These are phyloP conservation scores for Flaveria robusta DNA, from an alignment of 129 eudicot species.

Conservation along the genomic window DNA sequence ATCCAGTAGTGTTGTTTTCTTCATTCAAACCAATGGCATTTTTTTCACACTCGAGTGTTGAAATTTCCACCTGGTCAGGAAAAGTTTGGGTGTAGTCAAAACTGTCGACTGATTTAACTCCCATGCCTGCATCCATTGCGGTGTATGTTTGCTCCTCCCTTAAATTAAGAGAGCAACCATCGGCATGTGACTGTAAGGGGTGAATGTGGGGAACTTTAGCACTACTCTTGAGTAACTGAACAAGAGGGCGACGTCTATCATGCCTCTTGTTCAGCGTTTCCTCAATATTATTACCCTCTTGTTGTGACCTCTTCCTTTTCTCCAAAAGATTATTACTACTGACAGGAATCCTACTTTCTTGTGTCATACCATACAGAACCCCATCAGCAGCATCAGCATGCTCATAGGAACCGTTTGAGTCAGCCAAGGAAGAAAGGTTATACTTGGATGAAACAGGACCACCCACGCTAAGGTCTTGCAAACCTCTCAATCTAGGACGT, in stretches of 20 bases:
- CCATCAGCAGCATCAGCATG: constrained; percentile 18
- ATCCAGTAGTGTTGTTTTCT: constrained; percentile 56
- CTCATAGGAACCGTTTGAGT: constrained; percentile 30
- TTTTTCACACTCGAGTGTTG: constrained; percentile 45
- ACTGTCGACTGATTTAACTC: constrained; percentile 35
- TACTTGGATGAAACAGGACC: constrained; percentile 38
- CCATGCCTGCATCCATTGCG: constrained; percentile 29
- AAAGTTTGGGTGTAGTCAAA: constrained; percentile 33
- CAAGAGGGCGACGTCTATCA: constrained; percentile 61
- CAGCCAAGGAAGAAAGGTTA: constrained; percentile 37
- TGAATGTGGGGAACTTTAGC: constrained; percentile 28
- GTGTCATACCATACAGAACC: constrained; percentile 23
- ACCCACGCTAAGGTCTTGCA: constrained; percentile 63
- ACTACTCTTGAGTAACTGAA: constrained; percentile 53
- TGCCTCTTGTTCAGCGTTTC: constrained; percentile 55
- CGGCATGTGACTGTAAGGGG: constrained; percentile 49
- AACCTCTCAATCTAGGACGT: constrained; percentile 62
- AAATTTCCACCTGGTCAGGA: constrained; percentile 40
- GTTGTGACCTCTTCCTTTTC: constrained; percentile 50
- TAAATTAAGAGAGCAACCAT: constrained; percentile 27
- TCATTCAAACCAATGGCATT: constrained; percentile 42
- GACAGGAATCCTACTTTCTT: constrained; percentile 34
- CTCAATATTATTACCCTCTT: constrained; percentile 30
- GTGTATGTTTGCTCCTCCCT: constrained; percentile 48
- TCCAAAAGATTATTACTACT: constrained; percentile 34